These are phyloP conservation scores for Hansenula lynferdii DNA, from an alignment of 1,139 yeast species.

Conservation along the genomic window DNA sequence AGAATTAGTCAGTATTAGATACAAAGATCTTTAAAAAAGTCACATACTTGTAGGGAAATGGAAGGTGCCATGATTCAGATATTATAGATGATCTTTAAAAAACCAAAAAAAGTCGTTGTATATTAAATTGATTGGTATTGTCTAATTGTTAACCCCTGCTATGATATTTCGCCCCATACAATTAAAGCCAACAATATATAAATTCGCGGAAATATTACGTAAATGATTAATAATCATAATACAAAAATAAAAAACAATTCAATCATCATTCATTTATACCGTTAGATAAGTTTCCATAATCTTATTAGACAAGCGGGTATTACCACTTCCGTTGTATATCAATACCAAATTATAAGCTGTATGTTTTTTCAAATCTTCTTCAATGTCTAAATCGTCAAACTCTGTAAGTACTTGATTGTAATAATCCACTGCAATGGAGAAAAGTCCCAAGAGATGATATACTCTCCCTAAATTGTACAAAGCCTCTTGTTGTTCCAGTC, in stretches of 20 bases:
- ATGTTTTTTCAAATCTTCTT: conserved; percentile 55
- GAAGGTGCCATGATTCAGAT: conserved; percentile 21
- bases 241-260: neutral
- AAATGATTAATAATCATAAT: no score
- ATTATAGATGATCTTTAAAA: no score
- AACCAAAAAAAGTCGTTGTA: no score
- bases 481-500: conserved; percentile 66
- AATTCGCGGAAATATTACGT: no score
- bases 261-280: conserved; percentile 7
- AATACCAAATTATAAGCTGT: conserved; percentile 82
- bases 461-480: conserved; percentile 80
- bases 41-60: conserved; percentile 23
- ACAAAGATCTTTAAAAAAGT: neutral
- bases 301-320: conserved; percentile 53
- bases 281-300: conserved; percentile 59
- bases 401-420: conserved; percentile 58
- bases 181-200: no score
- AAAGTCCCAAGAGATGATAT: conserved; percentile 78
- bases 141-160: no score
- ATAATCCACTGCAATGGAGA: conserved; percentile 64
- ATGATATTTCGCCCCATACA: no score
- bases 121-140: no score
- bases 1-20: neutral
- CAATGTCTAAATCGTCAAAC: conserved; percentile 24
- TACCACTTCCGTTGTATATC: conserved; percentile 75